A percentile compares a stretch with the other conserved stretches of the same genome.
phyloP scores from a whole-genome alignment of 2,329 filamentous ascomycete genomes.

The Aureobasidium musti region DNA sequence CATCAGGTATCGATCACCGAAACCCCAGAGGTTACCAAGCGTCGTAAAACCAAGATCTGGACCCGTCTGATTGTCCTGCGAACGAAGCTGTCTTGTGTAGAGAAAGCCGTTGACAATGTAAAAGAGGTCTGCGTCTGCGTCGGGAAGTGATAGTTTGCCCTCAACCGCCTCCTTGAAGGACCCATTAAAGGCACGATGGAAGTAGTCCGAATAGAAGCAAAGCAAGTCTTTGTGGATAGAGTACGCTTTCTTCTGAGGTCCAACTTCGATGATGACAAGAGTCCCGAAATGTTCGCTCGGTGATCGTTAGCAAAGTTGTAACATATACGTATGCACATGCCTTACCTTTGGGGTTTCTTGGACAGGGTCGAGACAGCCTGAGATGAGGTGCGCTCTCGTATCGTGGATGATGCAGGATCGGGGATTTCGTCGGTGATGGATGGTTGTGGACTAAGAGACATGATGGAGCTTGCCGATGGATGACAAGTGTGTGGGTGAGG shows the following conservation, averaged over 20 bases:
- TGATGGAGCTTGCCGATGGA: no score
- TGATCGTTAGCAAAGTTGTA: background rate
- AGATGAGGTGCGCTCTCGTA: no score
- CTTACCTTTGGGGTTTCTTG: background rate
- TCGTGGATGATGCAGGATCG: no score
- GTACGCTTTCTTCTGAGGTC: background rate
- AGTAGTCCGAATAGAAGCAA: slow-evolving; percentile 12
- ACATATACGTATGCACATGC: background rate
- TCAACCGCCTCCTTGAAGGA: background rate
- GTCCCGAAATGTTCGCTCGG: background rate
- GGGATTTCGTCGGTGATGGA: no score
- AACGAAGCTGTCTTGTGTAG: background rate
- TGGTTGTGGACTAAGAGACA: no score
- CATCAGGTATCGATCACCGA: background rate
- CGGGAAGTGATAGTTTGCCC: background rate
- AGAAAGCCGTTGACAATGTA: background rate
- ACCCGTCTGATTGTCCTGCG: no score
- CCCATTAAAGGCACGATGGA: background rate
- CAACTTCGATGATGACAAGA: background rate
- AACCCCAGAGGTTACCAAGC: slow-evolving; percentile 1
- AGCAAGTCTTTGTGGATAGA: slow-evolving; percentile 5
- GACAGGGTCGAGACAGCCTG: background rate
- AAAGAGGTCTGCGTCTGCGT: background rate
- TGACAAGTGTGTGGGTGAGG: no score
- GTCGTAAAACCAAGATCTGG: no score